Conservation (phyloP, 139 green algal genomes). For the Coccomyxa sp. region DNA sequence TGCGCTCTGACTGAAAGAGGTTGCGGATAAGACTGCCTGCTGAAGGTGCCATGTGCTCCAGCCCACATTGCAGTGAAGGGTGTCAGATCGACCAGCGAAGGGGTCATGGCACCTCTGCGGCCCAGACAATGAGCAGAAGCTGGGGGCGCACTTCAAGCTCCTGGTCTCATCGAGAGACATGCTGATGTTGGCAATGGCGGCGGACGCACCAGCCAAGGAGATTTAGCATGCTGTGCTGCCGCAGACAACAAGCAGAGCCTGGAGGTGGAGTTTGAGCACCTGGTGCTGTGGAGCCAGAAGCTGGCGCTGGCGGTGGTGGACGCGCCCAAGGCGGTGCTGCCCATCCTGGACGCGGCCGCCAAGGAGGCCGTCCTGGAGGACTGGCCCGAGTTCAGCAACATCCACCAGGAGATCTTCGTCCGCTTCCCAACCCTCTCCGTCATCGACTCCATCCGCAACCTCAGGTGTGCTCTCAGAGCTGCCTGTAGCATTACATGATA, state of each 20-base stretch:
- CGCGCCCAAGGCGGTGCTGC: constrained; percentile 70
- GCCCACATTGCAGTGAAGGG: too few relatives aligned
- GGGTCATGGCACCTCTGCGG: too few relatives aligned
- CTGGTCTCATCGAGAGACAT: not conserved
- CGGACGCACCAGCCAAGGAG: too few relatives aligned
- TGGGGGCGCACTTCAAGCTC: too few relatives aligned
- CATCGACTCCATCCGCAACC: constrained; percentile 87
- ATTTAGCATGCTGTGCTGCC: too few relatives aligned
- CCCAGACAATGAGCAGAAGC: too few relatives aligned
- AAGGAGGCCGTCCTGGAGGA: constrained; percentile 50
- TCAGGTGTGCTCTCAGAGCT: too few relatives aligned
- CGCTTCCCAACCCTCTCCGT: constrained; percentile 84
- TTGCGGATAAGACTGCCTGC: too few relatives aligned
- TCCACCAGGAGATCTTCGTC: constrained; percentile 73
- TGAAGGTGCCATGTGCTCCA: too few relatives aligned
- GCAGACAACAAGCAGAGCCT: constrained; percentile 73
- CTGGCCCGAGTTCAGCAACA: constrained; percentile 37
- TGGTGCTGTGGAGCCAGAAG: constrained; percentile 46
- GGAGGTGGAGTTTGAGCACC: constrained; percentile 84
- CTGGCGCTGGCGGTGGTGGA: constrained; percentile 86
- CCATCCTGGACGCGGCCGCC: constrained; percentile 64
- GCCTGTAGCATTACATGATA: too few relatives aligned
- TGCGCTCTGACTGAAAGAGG: too few relatives aligned
- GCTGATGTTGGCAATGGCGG: not conserved
- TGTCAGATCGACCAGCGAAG: too few relatives aligned